These are phyloP conservation scores for Myxozyma lipomycoides DNA, from an alignment of 805 yeast genomes.

Conservation along the genomic window DNA sequence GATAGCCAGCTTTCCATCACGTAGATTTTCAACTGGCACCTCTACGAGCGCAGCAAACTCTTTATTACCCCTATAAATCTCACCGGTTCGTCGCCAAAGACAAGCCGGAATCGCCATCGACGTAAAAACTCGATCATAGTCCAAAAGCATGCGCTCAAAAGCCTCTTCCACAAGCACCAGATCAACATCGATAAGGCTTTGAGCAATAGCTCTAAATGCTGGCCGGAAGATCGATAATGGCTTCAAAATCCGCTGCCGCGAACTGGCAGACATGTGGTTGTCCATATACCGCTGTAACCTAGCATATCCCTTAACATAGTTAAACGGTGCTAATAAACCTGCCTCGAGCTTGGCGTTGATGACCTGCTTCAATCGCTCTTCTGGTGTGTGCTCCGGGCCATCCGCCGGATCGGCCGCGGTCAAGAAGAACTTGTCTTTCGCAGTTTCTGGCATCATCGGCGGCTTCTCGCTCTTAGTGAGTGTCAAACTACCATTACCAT, in stretches of 20 bases:
- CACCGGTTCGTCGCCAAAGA: conserved; percentile 95
- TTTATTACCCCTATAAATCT: conserved; percentile 88
- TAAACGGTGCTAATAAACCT: conserved; percentile 85
- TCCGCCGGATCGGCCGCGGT: conserved; percentile 98
- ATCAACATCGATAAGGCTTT: conserved; percentile 85
- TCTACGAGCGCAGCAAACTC: conserved; percentile 93
- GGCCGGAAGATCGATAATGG: conserved; percentile 85
- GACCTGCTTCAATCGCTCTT: conserved; percentile 86
- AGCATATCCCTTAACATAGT: conserved; percentile 91
- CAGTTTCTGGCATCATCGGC: conserved; percentile 51
- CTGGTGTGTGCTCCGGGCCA: conserved; percentile 72
- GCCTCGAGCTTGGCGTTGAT: conserved; percentile 93
- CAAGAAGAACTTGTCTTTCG: conserved; percentile 85
- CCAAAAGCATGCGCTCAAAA: conserved; percentile 87
- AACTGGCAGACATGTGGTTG: conserved; percentile 77
- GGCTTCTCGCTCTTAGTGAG: conserved; percentile 10
- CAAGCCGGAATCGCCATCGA: conserved; percentile 98
- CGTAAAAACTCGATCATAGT: conserved; percentile 91
- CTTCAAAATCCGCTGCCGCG: conserved; percentile 78
- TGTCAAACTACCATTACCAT: conserved; percentile 22
- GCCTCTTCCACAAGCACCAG: conserved; percentile 88
- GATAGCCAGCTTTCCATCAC: conserved; percentile 88
- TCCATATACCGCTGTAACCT: conserved; percentile 88
- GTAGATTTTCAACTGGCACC: conserved; percentile 80
- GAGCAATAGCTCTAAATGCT: conserved; percentile 88